A percentile compares a stretch with the other conserved stretches of the same genome.
Evolutionary conservation across 2,329 filamentous ascomycete species (phyloP).

Genomic region (Myriangium duriaei): DNA sequence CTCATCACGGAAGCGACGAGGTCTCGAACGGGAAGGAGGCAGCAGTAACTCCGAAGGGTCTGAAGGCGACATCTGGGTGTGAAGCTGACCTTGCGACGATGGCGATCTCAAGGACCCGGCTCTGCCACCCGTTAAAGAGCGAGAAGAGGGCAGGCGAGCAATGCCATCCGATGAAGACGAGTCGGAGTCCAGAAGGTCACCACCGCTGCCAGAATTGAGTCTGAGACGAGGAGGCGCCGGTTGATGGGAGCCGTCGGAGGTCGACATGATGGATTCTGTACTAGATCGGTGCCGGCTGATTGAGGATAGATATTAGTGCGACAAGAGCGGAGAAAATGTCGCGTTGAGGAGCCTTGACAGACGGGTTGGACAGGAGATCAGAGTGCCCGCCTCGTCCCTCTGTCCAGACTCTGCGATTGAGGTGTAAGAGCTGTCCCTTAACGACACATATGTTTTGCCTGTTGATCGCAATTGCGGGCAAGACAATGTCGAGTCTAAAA

Average conservation of each 20-base stretch:
- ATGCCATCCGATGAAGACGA: constrained; percentile 23
- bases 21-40: constrained; percentile 36
- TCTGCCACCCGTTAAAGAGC: constrained; percentile 32
- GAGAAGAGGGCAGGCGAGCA: constrained; percentile 29
- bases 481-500: no score
- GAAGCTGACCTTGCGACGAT: constrained; percentile 20
- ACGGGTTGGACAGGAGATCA: neutral
- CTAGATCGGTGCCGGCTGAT: no score
- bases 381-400: neutral
- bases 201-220: constrained; percentile 46
- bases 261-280: no score
- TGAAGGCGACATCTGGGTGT: constrained; percentile 21
- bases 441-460: no score
- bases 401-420: no score
- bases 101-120: constrained; percentile 25
- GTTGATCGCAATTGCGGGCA: no score
- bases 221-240: constrained; percentile 44
- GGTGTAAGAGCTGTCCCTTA: no score
- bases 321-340: no score
- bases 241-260: neutral
- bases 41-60: constrained; percentile 40
- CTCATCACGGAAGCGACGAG: constrained; percentile 40
- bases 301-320: no score
- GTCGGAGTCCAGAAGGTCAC: constrained; percentile 34
- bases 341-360: no score